Evolutionary conservation across 371 early-diverging fungal genomes (phyloP), one percentile per base, ranked within the genome.

Genomic region (Nematocida parisii): DNA sequence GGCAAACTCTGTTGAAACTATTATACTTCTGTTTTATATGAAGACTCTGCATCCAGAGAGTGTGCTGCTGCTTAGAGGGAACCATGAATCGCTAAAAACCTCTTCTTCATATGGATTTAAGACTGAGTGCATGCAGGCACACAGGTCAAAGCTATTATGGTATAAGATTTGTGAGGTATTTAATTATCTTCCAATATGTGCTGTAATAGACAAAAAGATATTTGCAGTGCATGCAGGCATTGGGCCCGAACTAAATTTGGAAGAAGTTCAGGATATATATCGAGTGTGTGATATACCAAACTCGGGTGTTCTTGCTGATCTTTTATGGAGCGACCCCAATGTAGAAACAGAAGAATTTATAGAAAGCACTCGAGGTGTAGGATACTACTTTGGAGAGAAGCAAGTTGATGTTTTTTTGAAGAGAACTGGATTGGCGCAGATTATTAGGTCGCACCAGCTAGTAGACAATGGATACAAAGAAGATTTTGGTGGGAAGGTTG

Each of bases 91-190:
- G 85, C 92, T 93, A 27, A 90, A 90, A 85, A 91, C 93, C 91
- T 93, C 97, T 33, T 93, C 93, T 82, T 93, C 95, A 87, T 97
- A 96, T 84, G 95, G 95, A 2, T 97, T 96, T 87, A 93, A 93
- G 86, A 93, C 83, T 58, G 82, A 86, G 91, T 90, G 91, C 87
- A 90, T 90, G 70, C 93, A 93, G 89, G 95, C 95, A 87, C 95
- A 94, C 93, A 66, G 92, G 92, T 24, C 91, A 91, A 87, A 90
- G 57, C 89, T 94, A 89, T 88, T 93, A 6, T 86, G 82, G 77
- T 61, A 93, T 86, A 91, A 91, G 4, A 94, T 94, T 84, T 90
- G 93, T 24, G 92, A 93, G 85, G 90, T 90, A 72, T 96, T 96
- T 89, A 93, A 94, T 84, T 91, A 91, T 77, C 88, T 95, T 54